Base-by-base conservation (phyloP, 1,284 basidiomycete species). In the Singerocomus rubriflavus region DNA sequence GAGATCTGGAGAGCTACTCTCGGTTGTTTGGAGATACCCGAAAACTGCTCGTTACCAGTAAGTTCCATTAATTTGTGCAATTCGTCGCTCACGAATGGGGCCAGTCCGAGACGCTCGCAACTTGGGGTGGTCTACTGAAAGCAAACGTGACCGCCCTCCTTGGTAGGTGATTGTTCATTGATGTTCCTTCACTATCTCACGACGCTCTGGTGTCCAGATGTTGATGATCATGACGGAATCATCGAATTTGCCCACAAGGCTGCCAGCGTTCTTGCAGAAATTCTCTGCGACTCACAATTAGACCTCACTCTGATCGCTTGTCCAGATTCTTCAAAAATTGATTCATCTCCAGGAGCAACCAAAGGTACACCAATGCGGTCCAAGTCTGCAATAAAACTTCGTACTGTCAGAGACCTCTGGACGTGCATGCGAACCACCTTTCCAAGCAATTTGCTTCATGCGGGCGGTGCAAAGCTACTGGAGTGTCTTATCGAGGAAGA, bases 391-490 rank as follows among this genome's bases (percentile, higher is more conserved):
- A 63, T 79, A 44, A 85, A 81, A 60, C 65, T 88, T 11, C 68
- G 67, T 6, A 64, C 85, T 16, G 71, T 80, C 13, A 75, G 75
- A 27, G 72, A 75, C 16, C 72, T 88, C 31, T 88, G 85, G 84
- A 59, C 62, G 4, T 64, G 67, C 36, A 68, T 77, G 47, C 71
- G 71, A 30, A 63, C 64, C 2, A 60, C 72, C 5, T 71, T 85
- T 52, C 75, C 80, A 0, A 51, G 59, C 6, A 55, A 68, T 5
- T 64, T 73, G 17, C 69, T 84, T 30, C 64, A 65, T 37, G 58
- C 57, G 2, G 73, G 77, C 3, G 78, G 73, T 2, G 71, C 74
- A 50, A 65, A 63, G 25, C 57, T 89, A 6, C 63, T 84, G 8
- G 64, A 57, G 6, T 74, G 69, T 55, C 70, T 89, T 14, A 66